Percentiles rank a stretch among this genome's conserved stretches.
Evolutionary conservation across 768 basidiomycete species (phyloP).

Genomic region (Agrocybe praecox): DNA sequence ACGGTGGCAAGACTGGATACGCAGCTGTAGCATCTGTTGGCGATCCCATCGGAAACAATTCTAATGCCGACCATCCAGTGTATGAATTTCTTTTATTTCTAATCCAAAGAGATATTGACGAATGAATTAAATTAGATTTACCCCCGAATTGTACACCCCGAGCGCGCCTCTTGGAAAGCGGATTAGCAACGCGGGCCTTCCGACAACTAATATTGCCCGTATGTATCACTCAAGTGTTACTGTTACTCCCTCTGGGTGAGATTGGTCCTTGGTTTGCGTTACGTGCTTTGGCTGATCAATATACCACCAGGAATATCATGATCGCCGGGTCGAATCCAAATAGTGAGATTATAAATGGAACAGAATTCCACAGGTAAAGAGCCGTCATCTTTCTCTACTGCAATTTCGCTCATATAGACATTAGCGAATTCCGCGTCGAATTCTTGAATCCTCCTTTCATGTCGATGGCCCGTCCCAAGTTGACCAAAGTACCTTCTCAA

Average conservation of each 20-base stretch:
- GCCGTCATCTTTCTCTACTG: background rate
- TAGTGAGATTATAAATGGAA: constrained; percentile 21
- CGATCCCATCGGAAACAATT: constrained; percentile 19
- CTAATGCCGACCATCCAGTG: constrained; percentile 28
- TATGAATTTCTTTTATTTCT: background rate
- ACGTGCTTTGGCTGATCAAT: background rate
- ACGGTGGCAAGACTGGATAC: constrained; percentile 42
- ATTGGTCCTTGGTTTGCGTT: too few relatives aligned
- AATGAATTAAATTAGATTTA: constrained; percentile 18
- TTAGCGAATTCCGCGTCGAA: constrained; percentile 41
- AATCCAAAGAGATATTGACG: background rate
- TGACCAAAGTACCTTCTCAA: constrained; percentile 31
- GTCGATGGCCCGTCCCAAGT: constrained; percentile 31
- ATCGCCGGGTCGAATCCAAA: constrained; percentile 51
- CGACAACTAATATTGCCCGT: constrained; percentile 45
- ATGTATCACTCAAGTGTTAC: constrained; percentile 65
- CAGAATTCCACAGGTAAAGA: constrained; percentile 23
- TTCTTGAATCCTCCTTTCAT: constrained; percentile 44
- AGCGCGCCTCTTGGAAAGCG: constrained; percentile 38
- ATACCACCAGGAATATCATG: constrained; percentile 23
- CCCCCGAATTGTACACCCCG: constrained; percentile 51
- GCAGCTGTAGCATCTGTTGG: constrained; percentile 33
- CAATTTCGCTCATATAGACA: background rate
- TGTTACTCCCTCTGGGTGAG: constrained; percentile 48
- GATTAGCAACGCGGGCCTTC: constrained; percentile 45